A percentile compares a stretch with the other conserved stretches of the same genome.
Evolutionary conservation across 192 early-diverging fungal genomes (phyloP).

Genomic region (Coemansia umbellata): DNA sequence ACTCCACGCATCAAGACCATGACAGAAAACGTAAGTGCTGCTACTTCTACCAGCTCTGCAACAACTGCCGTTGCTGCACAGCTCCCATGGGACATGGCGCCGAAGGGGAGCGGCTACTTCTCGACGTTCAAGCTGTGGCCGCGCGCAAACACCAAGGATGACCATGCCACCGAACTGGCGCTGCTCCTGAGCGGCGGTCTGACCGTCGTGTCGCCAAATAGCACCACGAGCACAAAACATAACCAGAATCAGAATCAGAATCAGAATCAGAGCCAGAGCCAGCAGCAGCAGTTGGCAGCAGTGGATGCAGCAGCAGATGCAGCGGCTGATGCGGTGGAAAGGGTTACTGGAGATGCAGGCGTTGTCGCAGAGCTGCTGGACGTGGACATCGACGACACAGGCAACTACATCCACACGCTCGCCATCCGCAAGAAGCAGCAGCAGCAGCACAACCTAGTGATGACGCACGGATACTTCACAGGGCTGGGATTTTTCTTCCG

Average conservation of each 20-base stretch:
- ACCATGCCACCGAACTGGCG: constrained; percentile 20
- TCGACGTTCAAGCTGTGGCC: constrained; percentile 22
- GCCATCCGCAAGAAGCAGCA: constrained; percentile 17
- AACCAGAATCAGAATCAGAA: too few relatives aligned
- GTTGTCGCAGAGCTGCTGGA: constrained; percentile 26
- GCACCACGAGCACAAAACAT: too few relatives aligned
- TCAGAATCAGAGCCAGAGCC: too few relatives aligned
- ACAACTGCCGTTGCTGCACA: too few relatives aligned
- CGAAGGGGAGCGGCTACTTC: not conserved
- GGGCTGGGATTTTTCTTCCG: constrained; percentile 51
- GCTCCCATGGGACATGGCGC: constrained; percentile 10
- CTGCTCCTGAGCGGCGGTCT: constrained; percentile 32
- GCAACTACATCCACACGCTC: constrained; percentile 50
- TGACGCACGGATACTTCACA: constrained; percentile 51
- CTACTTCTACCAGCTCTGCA: too few relatives aligned
- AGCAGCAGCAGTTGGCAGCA: too few relatives aligned
- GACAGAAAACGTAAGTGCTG: too few relatives aligned
- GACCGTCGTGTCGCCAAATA: constrained; percentile 1
- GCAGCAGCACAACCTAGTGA: constrained; percentile 34
- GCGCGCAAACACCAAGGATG: constrained; percentile 9
- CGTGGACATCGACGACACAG: constrained; percentile 32
- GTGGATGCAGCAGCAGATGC: not conserved
- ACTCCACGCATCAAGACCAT: too few relatives aligned
- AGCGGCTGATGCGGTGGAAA: not conserved
- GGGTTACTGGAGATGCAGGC: not conserved